Evolutionary conservation across 192 early-diverging fungal species (phyloP).

Genomic region (Thoreauomyces humboldtii): DNA sequence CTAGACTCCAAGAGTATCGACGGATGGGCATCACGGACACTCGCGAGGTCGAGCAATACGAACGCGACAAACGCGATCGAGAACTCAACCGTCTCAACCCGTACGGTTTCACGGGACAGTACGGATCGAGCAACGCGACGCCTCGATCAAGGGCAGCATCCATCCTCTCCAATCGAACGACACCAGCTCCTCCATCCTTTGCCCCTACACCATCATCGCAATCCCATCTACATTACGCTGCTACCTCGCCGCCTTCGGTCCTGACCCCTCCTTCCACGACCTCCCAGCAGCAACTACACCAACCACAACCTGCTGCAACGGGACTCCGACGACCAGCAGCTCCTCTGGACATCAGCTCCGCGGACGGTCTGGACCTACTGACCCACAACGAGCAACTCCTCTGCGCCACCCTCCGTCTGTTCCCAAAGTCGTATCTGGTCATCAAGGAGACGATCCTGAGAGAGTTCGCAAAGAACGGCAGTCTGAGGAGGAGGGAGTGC

Average conservation of each 20-base stretch:
- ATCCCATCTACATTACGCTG: conserved; percentile 7
- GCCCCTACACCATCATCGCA: conserved; percentile 5
- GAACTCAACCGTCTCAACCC: conserved; percentile 2
- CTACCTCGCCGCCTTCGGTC: not conserved
- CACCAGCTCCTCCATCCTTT: not conserved
- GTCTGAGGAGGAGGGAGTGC: conserved; percentile 70
- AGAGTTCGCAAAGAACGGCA: conserved; percentile 73
- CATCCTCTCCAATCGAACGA: not conserved
- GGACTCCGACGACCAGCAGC: conserved; percentile 41
- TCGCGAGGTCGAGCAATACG: conserved; percentile 71
- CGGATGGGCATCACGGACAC: conserved; percentile 82
- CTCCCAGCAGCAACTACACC: not conserved
- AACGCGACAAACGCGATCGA: conserved; percentile 39
- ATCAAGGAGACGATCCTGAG: conserved; percentile 90
- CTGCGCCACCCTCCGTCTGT: conserved; percentile 79
- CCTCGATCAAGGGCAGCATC: not conserved
- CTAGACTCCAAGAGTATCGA: conserved; percentile 84
- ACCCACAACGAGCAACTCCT: conserved; percentile 73
- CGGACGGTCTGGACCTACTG: conserved; percentile 87
- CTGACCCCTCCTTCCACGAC: conserved; percentile 14
- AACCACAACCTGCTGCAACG: conserved; percentile 15
- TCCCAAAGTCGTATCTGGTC: conserved; percentile 84
- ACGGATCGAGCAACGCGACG: no score
- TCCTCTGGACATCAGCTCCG: conserved; percentile 73
- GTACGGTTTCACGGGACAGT: no score